Evolutionary conservation across 192 early-diverging fungal genomes (phyloP), one percentile per base, ranked within the genome.

Genomic region (Rhizophagus clarus): DNA sequence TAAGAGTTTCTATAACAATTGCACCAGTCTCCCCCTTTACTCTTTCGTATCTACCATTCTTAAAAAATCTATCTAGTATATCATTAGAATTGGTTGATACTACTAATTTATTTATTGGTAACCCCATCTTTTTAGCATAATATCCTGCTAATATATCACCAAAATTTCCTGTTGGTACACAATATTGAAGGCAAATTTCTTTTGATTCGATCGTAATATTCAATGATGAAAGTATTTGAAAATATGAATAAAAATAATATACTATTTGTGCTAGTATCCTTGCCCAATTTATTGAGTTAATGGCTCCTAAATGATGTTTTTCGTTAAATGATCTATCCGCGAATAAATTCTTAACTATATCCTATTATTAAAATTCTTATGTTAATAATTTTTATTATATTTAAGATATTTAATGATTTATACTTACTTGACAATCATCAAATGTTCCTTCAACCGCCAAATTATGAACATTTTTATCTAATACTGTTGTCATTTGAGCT

Each of bases 261-360:
- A 92, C 89, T 63, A 93, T 99, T 86, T 99, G 97, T 14, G 95
- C 96, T 61, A 99, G 86, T 74, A 99, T 99, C 51, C 97, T 91
- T 15, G 97, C 97, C 97, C 97, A 98, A 89, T 99, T 99, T 90
- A 99, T 99, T 14, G 98, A 99, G 87, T 99, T 99, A 84, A 99
- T 90, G 15, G 98, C 98, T 62, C 93, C 97, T 56, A 99, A 89
- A 70, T 93, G 89, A 84, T 96, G 90, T 69, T 89, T 85, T 40
- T 79, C 81, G 72, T 92, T 92, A 86, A 97, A 98, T 11, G 84
- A 87, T 7, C 83, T 81, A 74, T 97, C 93, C 37, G 88, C 88
- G 85, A 99, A 98, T 79, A 96, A 85, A 61, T 88, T 88, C 88
- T 99, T 99, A 81, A 99, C 94, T 64, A 95, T 95, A 74, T 95